A percentile compares a stretch with the other conserved stretches of the same genome.
Evolutionary conservation across 139 green algal genomes (phyloP).

Genomic region (Gonium pectorale): DNA sequence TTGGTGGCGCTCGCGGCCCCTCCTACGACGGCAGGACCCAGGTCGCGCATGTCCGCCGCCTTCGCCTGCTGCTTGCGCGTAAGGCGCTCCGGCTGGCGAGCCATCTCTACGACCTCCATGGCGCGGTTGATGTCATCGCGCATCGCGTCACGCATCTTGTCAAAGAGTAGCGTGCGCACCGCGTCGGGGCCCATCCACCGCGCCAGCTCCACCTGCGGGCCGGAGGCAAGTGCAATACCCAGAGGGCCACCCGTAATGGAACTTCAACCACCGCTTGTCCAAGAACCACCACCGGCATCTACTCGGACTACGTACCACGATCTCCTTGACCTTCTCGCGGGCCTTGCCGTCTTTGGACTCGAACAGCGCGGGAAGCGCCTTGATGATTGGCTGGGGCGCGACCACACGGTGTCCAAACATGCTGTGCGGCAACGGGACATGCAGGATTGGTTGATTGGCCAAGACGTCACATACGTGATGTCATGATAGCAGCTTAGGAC

Average conservation of each 20-base stretch:
- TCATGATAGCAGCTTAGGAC: no score
- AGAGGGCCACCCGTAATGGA: no score
- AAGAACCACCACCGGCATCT: no score
- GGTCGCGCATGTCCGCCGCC: conserved; percentile 34
- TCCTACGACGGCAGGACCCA: neutral
- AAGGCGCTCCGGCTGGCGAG: conserved; percentile 64
- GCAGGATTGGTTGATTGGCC: no score
- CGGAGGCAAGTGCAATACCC: no score
- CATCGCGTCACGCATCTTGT: conserved; percentile 92
- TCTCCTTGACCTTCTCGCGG: conserved; percentile 84
- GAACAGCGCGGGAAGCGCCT: conserved; percentile 86
- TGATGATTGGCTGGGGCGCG: conserved; percentile 87
- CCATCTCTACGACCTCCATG: conserved; percentile 35
- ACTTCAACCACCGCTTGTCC: no score
- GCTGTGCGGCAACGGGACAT: conserved; percentile 68
- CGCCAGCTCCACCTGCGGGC: conserved; percentile 77
- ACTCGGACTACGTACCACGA: conserved; percentile 80
- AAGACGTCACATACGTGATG: no score
- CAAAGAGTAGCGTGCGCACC: conserved; percentile 81
- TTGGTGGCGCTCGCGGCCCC: neutral
- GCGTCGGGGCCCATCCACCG: conserved; percentile 81
- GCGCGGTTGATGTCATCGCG: conserved; percentile 84
- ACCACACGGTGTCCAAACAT: conserved; percentile 83
- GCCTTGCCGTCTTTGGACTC: conserved; percentile 90
- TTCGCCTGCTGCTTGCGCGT: conserved; percentile 78